Evolutionary conservation across 495 filamentous ascomycete species (phyloP).

Genomic region (Lineolata rhizophorae): DNA sequence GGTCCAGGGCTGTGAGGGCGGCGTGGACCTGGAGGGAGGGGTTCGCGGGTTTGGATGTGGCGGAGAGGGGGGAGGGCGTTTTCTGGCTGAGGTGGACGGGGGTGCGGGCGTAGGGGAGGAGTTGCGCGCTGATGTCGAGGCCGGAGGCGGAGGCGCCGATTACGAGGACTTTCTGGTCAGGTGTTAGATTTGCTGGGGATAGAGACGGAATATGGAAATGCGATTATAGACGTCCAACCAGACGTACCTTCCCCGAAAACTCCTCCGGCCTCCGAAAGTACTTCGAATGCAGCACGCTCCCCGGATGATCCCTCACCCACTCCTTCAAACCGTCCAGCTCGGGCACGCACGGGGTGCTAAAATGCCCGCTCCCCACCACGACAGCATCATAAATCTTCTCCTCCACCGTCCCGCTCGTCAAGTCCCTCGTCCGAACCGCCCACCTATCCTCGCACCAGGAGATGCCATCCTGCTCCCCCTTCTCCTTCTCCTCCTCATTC

Average conservation of each 20-base stretch:
- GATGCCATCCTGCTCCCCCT: not conserved
- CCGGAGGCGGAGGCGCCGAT: slow-evolving; percentile 66
- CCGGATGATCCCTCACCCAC: slow-evolving; percentile 38
- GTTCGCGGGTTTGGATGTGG: no score
- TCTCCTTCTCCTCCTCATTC: no score
- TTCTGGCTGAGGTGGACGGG: no score
- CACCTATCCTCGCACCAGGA: slow-evolving; percentile 17
- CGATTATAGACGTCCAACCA: no score
- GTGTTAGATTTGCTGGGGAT: slow-evolving; percentile 1
- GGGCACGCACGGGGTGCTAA: slow-evolving; percentile 48
- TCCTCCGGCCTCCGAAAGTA: slow-evolving; percentile 40
- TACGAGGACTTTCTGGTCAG: slow-evolving; percentile 50
- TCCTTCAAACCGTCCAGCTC: slow-evolving; percentile 30
- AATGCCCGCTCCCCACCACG: slow-evolving; percentile 70
- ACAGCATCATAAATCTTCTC: slow-evolving; percentile 43
- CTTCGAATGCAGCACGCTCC: slow-evolving; percentile 58
- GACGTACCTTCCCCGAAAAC: slow-evolving; percentile 31
- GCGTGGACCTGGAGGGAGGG: no score
- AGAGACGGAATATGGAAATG: not conserved
- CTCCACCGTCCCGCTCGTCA: slow-evolving; percentile 19
- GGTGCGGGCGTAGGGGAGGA: no score
- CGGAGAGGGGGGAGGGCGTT: no score
- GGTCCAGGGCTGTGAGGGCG: no score
- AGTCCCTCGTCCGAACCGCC: slow-evolving; percentile 30
- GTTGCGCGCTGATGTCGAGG: slow-evolving; percentile 59